Evolutionary conservation across 169 alveolate species (phyloP), one percentile per base, ranked within the genome.

Genomic region (Miamiensis avidus): DNA sequence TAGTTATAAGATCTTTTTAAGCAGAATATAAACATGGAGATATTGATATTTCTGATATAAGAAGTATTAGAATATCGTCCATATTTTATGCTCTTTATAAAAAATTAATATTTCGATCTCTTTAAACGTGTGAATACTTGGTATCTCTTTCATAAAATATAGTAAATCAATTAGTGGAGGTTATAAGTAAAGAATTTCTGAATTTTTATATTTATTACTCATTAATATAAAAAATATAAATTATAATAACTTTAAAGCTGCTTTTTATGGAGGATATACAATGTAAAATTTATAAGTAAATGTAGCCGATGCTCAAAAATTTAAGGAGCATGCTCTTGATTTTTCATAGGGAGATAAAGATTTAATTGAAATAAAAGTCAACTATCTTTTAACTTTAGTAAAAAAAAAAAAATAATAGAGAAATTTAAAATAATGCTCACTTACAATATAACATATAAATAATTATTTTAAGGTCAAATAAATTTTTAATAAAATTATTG

Each of bases 1-100:
- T 79, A 49, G 64, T 74, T 0, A 49, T 79, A 64, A 33, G 64
- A 65, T 6, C 76, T 11, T 79, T 79, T 64, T 34, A 79, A 72
- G 30, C 29, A 0, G 84, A 79, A 32, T 79, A 49, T 30, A 25
- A 49, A 29, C 31, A 32, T 28, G 31, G 49, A 6, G 31, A 33
- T 0, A 79, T 79, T 49, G 30, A 79, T 6, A 49, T 49, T 49
- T 11, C 4, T 20, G 69, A 49, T 49, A 11, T 49, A 11, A 49
- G 26, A 49, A 11, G 26, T 11, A 11, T 49, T 11, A 49, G 69
- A 49, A 20, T 49, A 11, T 20, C 4, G 69, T 49, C 69, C 69
- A 4, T 49, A 49, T 49, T 49, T 49, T 49, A 11, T 49, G 4
- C 4, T 11, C 20, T 49, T 11, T 49, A 49, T 49, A 4, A 49